Evolutionary conservation across 2,329 filamentous ascomycete species (phyloP).

Genomic region (Periconia digitata): DNA sequence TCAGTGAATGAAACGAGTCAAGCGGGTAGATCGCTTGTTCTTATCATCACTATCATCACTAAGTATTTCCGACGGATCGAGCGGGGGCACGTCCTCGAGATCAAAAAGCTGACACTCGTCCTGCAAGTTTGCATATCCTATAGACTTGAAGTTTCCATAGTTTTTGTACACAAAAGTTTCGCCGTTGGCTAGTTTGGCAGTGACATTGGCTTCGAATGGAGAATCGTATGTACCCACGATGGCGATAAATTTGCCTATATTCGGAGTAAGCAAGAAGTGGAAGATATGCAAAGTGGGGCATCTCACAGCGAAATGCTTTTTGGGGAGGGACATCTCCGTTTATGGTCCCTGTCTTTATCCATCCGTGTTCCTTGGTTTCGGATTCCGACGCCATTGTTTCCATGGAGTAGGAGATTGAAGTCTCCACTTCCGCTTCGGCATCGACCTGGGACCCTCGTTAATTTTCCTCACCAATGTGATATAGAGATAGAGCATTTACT

Average conservation of each 20-base stretch:
- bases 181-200: neutral
- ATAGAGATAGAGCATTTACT: too few relatives aligned
- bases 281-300: too few relatives aligned
- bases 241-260: neutral
- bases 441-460: too few relatives aligned
- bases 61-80: neutral
- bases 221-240: conserved; percentile 1
- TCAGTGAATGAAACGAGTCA: neutral
- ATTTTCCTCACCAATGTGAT: too few relatives aligned
- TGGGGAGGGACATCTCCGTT: neutral
- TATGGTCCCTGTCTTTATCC: neutral
- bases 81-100: neutral
- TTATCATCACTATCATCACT: neutral
- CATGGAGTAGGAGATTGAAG: neutral
- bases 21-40: neutral
- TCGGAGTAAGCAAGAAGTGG: too few relatives aligned
- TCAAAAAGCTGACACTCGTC: neutral
- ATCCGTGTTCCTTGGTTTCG: too few relatives aligned
- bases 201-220: neutral
- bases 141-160: neutral
- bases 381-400: neutral
- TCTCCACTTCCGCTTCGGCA: neutral
- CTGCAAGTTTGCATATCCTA: neutral
- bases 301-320: neutral
- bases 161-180: conserved; percentile 1